Percentiles rank a stretch among this genome's conserved stretches.
These are phyloP conservation scores for Hemileia vastatrix DNA, from an alignment of 1,284 basidiomycete species.

Conservation along the genomic window DNA sequence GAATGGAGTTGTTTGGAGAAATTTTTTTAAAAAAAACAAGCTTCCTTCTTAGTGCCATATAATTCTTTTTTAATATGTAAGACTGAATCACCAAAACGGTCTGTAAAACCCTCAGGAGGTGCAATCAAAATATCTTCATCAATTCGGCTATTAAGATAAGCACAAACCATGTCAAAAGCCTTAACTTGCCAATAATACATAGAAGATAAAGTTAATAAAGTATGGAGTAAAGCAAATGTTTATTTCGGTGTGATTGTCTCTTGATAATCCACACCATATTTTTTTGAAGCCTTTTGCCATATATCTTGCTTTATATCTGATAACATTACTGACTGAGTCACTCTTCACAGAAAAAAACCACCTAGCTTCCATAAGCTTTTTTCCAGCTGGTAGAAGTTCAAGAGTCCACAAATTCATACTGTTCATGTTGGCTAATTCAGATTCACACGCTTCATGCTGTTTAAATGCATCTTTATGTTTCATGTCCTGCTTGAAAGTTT, in stretches of 20 bases:
- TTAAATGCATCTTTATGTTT: background rate
- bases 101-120: background rate
- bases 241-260: background rate
- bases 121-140: background rate
- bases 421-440: conserved; percentile 4
- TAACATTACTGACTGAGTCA: background rate
- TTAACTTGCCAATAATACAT: background rate
- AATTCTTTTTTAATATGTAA: background rate
- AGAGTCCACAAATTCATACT: background rate
- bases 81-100: no score
- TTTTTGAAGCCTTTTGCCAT: conserved; percentile 5
- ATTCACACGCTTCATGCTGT: conserved; percentile 3
- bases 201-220: background rate
- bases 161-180: background rate
- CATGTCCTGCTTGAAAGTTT: background rate
- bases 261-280: conserved; percentile 4
- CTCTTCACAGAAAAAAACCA: conserved; percentile 10
- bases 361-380: background rate
- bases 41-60: background rate
- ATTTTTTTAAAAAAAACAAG: background rate
- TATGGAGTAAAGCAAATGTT: background rate
- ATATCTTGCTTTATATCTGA: conserved; percentile 1
- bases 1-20: background rate
- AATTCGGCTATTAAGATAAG: background rate
- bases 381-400: no score